Base-by-base conservation (phyloP, 192 early-diverging fungal genomes). In the Funneliformis geosporum region DNA sequence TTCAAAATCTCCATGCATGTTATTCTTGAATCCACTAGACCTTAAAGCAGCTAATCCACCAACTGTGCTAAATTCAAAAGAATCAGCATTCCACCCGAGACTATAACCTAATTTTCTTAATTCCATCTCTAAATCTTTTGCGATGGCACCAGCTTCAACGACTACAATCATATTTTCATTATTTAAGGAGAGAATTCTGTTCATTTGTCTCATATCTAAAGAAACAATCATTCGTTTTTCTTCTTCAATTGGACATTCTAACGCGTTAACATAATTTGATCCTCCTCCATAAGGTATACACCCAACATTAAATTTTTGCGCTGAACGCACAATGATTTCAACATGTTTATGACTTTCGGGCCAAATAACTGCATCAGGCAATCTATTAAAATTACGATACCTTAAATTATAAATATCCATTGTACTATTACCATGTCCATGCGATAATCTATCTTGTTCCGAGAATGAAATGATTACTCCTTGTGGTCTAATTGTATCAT, bases 201-300 rank as follows among this genome's bases (percentile, higher is more conserved):
- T 74, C 73, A 74, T 74, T 21, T 74, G 44, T 39, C 73, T 74
- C 47, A 74, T 74, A 21, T 74, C 73, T 18, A 74, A 60, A 50
- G 33, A 50, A 18, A 74, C 73, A 0, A 74, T 59, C 47, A 74
- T 74, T 21, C 47, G 59, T 60, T 60, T 50, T 18, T 50, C 23
- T 27, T 74, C 23, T 59, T 74, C 27, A 12, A 43, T 14, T 55
- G 73, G 47, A 74, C 25, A 74, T 38, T 74, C 47, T 12, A 74
- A 74, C 4, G 47, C 47, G 60, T 74, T 23, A 60, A 74, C 73
- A 59, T 74, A n/a, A 74, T 74, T 60, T 59, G 47, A 60, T n/a
- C 73, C 73, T 11, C 73, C 46, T 55, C 73, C 47, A 27, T 38
- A 74, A 55, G 73, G 47, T 16, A 74, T 74, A 50, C 27, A 74